These are phyloP conservation scores for Akanthomyces lecanii DNA, from an alignment of 2,329 filamentous ascomycete genomes.

Conservation along the genomic window DNA sequence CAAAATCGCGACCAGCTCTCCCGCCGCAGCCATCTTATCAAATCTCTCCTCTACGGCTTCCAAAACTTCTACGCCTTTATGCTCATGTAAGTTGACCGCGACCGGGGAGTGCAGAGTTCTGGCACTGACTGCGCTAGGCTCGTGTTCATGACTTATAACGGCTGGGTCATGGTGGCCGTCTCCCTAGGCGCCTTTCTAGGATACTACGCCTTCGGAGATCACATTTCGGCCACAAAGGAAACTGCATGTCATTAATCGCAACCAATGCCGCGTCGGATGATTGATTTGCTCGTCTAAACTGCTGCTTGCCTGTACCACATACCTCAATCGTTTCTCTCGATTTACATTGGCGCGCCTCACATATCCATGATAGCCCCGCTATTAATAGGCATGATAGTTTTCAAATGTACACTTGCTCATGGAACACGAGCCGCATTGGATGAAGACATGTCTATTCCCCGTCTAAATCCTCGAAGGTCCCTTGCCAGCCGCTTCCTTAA, in stretches of 20 bases:
- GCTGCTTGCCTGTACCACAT: not conserved
- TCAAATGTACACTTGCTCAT: conserved; percentile 2
- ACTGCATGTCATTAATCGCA: conserved; percentile 76
- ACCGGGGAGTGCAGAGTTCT: not conserved
- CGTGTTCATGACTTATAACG: conserved; percentile 99
- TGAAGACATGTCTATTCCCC: conserved; percentile 19
- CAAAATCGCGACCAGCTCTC: conserved; percentile 59
- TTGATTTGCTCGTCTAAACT: not conserved
- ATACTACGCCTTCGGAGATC: conserved; percentile 74
- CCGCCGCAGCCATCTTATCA: conserved; percentile 69
- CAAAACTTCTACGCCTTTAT: conserved; percentile 99
- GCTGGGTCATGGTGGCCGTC: conserved; percentile 92
- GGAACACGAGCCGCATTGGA: not conserved
- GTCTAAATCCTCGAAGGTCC: conserved; percentile 25
- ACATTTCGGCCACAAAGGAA: conserved; percentile 70
- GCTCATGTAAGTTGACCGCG: conserved; percentile 74
- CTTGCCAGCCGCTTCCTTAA: conserved; percentile 35
- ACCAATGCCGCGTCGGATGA: not conserved
- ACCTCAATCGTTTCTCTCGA: not conserved
- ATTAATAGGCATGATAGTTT: not conserved
- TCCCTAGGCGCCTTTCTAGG: conserved; percentile 84
- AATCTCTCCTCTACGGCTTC: conserved; percentile 78
- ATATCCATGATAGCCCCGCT: not conserved
- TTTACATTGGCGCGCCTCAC: not conserved
- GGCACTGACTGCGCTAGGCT: conserved; percentile 56